These are phyloP conservation scores for Scheffersomyces quercinus DNA, from an alignment of 1,139 yeast genomes.

Conservation along the genomic window DNA sequence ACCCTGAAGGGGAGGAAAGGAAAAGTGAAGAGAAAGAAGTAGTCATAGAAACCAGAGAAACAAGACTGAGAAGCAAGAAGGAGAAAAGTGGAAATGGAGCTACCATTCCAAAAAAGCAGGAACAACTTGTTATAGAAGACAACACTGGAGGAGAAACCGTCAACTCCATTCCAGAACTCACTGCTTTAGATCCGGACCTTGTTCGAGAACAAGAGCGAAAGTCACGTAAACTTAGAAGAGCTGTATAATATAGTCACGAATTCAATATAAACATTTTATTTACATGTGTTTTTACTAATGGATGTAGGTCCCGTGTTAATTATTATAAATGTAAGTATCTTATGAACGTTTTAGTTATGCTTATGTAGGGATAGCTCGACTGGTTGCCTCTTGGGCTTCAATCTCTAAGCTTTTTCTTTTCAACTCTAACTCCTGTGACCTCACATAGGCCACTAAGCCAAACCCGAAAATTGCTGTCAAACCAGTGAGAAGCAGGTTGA, in stretches of 20 bases:
- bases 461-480: constrained; percentile 58
- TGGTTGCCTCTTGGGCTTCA: constrained; percentile 63
- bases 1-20: no score
- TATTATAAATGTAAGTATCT: constrained; percentile 15
- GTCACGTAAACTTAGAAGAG: constrained; percentile 16
- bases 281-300: not conserved
- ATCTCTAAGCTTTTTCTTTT: constrained; percentile 55
- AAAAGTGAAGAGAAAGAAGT: not conserved
- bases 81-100: not conserved
- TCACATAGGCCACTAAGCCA: constrained; percentile 52
- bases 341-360: no score
- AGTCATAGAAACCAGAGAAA: not conserved
- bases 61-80: not conserved
- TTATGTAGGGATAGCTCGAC: constrained; percentile 48
- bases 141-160: constrained; percentile 6
- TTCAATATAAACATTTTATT: no score
- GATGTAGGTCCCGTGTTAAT: not conserved
- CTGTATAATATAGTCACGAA: constrained; percentile 1
- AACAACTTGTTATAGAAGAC: not conserved
- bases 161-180: constrained; percentile 24
- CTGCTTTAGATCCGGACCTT: constrained; percentile 34
- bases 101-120: not conserved
- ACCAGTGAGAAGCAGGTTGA: constrained; percentile 56
- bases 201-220: constrained; percentile 21
- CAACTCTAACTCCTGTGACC: constrained; percentile 50